Conservation (phyloP, 2,329 filamentous ascomycete genomes). For the Penicillium sp. region DNA sequence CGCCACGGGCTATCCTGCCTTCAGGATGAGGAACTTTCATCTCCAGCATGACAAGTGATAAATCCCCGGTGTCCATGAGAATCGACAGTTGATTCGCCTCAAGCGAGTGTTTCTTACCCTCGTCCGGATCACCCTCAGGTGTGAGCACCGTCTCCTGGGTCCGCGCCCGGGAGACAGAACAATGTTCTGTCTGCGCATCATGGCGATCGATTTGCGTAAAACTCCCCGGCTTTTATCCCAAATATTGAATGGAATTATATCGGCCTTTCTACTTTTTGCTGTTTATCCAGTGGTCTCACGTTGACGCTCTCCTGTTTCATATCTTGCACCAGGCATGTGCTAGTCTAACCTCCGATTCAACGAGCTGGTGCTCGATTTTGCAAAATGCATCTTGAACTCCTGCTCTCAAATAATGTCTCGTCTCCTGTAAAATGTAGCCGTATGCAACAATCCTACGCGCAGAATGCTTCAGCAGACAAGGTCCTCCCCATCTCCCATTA, state of each 20-base stretch:
- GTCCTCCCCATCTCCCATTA: no score
- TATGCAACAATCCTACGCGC: slow-evolving; percentile 6
- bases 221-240: background rate
- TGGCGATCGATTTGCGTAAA: background rate
- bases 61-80: background rate
- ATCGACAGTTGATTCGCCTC: slow-evolving; percentile 1
- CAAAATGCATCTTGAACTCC: background rate
- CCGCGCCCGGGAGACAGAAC: background rate
- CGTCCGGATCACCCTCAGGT: background rate
- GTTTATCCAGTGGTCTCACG: background rate
- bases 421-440: background rate
- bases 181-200: background rate
- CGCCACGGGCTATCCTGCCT: background rate
- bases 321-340: background rate
- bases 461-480: no score
- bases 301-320: background rate
- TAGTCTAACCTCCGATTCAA: background rate
- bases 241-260: background rate
- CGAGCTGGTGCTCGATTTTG: background rate
- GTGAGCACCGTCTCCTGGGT: background rate
- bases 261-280: background rate
- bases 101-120: background rate
- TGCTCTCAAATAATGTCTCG: background rate
- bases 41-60: background rate
- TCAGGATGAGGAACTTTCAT: background rate